Conservation (phyloP, 371 early-diverging fungal genomes). For the Apophysomyces trapeziformis region DNA sequence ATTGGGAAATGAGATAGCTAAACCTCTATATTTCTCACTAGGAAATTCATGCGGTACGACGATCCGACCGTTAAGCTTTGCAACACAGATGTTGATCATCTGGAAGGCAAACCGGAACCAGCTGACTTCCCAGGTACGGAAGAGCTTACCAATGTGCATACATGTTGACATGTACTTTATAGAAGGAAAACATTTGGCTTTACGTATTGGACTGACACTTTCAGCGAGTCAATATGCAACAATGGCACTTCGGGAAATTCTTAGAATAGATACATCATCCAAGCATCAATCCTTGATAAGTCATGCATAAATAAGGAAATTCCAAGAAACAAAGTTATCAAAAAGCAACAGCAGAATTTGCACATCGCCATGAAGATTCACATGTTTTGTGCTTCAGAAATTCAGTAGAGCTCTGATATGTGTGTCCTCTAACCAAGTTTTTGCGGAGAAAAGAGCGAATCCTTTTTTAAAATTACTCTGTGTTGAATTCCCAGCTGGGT, state of each 20-base stretch:
- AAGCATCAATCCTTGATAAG: slow-evolving; percentile 31
- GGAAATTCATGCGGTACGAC: slow-evolving; percentile 61
- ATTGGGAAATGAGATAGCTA: slow-evolving; percentile 7
- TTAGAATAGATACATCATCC: slow-evolving; percentile 78
- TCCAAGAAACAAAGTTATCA: too few species aligned
- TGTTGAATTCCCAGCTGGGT: neutral
- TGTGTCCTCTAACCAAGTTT: neutral
- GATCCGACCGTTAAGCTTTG: slow-evolving; percentile 66
- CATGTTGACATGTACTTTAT: slow-evolving; percentile 6
- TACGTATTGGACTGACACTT: slow-evolving; percentile 81
- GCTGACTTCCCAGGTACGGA: slow-evolving; percentile 32
- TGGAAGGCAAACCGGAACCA: slow-evolving; percentile 58
- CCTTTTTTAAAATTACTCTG: neutral
- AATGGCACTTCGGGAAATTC: slow-evolving; percentile 94
- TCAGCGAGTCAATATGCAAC: slow-evolving; percentile 94
- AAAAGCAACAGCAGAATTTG: neutral
- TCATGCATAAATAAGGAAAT: slow-evolving; percentile 21
- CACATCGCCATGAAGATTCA: neutral
- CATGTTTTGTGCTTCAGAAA: neutral
- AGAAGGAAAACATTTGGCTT: slow-evolving; percentile 73
- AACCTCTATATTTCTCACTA: slow-evolving; percentile 21
- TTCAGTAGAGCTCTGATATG: too few species aligned
- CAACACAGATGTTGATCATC: slow-evolving; percentile 72
- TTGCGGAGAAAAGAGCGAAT: neutral
- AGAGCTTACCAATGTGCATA: neutral